Conservation (phyloP, 371 early-diverging fungal species). For the Zychaea mexicana region DNA sequence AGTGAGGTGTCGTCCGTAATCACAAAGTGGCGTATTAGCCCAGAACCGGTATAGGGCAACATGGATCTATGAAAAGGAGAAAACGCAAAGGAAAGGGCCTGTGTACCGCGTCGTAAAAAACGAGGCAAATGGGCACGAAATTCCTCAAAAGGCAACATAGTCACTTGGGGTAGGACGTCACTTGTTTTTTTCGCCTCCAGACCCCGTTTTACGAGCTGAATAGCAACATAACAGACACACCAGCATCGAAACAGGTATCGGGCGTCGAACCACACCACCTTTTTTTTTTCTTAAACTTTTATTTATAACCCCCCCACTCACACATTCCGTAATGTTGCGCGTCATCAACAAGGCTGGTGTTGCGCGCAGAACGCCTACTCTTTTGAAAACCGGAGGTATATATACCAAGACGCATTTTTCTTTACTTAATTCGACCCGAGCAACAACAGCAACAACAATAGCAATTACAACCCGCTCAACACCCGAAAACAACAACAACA, state of each 20-base stretch:
- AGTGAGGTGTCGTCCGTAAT: too few relatives aligned
- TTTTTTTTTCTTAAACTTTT: conserved; percentile 3
- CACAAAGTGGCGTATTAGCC: too few relatives aligned
- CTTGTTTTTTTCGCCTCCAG: too few relatives aligned
- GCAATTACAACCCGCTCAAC: too few relatives aligned
- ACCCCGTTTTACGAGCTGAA: neutral
- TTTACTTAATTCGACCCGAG: neutral
- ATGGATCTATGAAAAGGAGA: too few relatives aligned
- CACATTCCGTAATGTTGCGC: conserved; percentile 48
- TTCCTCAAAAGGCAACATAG: neutral
- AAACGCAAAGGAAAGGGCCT: too few relatives aligned
- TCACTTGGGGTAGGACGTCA: neutral
- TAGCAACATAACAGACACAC: neutral
- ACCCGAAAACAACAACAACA: neutral
- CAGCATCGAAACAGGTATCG: neutral
- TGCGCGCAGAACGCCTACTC: conserved; percentile 47
- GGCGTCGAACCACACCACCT: conserved; percentile 5
- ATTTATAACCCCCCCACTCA: conserved; percentile 14
- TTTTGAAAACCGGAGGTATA: conserved; percentile 46
- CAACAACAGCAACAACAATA: neutral
- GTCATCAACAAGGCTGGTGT: conserved; percentile 51
- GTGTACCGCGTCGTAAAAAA: too few relatives aligned
- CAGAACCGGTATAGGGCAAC: too few relatives aligned
- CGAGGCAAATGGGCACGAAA: too few relatives aligned
- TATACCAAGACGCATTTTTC: neutral